Conservation (phyloP, 2,329 filamentous ascomycete genomes). For the Alternaria tenuissima region DNA sequence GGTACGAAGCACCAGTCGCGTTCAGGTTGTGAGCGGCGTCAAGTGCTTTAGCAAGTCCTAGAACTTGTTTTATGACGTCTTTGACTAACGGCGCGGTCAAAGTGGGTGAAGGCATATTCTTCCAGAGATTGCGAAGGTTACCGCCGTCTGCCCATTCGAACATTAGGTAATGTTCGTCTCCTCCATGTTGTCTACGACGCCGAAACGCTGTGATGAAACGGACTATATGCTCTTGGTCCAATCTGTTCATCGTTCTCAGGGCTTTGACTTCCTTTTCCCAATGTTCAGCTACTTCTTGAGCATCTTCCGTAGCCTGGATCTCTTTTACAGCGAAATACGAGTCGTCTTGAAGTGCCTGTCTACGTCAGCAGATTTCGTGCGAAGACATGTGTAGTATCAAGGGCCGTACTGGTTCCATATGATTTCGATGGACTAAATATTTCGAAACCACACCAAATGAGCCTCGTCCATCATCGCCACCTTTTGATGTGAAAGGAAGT, state of each 20-base stretch:
- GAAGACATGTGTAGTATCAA: neutral
- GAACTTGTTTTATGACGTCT: constrained; percentile 15
- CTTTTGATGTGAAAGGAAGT: constrained; percentile 8
- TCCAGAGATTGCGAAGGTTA: constrained; percentile 29
- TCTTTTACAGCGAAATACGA: constrained; percentile 22
- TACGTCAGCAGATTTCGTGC: no score
- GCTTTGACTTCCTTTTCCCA: constrained; percentile 24
- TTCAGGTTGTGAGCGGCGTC: constrained; percentile 17
- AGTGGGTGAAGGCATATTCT: constrained; percentile 7
- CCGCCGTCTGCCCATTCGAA: constrained; percentile 36
- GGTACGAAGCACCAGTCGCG: constrained; percentile 12
- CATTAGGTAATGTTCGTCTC: constrained; percentile 23
- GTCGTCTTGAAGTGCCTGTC: neutral
- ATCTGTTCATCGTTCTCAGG: constrained; percentile 22
- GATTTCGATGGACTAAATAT: constrained; percentile 16
- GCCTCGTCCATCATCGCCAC: neutral
- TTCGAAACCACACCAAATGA: constrained; percentile 19
- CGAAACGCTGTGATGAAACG: constrained; percentile 26
- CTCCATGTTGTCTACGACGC: neutral
- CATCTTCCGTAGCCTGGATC: constrained; percentile 8
- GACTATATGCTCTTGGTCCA: constrained; percentile 27
- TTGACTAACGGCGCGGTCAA: constrained; percentile 10
- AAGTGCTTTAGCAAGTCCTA: constrained; percentile 32
- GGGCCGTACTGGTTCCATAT: constrained; percentile 7
- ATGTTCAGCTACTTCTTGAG: constrained; percentile 9